phyloP scores from a whole-genome alignment of 2,329 filamentous ascomycete species.

The Elsinoe ampelina region DNA sequence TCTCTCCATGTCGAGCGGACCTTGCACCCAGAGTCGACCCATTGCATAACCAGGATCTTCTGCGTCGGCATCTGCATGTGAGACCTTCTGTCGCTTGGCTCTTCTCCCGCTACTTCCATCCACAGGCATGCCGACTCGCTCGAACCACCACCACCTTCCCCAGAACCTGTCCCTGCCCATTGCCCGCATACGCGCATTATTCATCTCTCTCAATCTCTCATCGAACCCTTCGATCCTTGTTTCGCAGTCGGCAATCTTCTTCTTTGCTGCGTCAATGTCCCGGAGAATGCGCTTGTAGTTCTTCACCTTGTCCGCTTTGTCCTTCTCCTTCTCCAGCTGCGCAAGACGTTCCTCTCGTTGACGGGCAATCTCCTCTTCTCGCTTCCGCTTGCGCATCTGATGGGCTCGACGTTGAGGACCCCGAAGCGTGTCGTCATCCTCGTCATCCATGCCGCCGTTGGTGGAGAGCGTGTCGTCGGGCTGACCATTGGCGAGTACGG shows the following conservation, averaged over 20 bases:
- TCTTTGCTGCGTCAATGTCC: conserved; percentile 81
- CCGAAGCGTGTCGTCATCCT: conserved; percentile 57
- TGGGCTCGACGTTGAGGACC: conserved; percentile 45
- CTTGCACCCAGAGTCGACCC: conserved; percentile 91
- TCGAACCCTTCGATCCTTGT: conserved; percentile 77
- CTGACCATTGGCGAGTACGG: conserved; percentile 15
- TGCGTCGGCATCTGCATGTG: neutral
- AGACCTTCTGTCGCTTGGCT: neutral
- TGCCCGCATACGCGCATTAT: conserved; percentile 81
- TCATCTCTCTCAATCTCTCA: conserved; percentile 85
- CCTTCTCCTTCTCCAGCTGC: conserved; percentile 51
- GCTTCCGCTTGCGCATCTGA: conserved; percentile 46
- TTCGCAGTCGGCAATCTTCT: conserved; percentile 70
- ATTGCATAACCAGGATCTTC: conserved; percentile 75
- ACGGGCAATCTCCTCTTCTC: conserved; percentile 52
- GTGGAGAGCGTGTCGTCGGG: conserved; percentile 45
- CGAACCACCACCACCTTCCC: conserved; percentile 99
- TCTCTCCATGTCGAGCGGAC: conserved; percentile 79
- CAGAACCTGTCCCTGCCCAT: conserved; percentile 94
- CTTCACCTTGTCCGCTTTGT: conserved; percentile 62
- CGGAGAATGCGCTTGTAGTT: conserved; percentile 80
- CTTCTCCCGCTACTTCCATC: conserved; percentile 59
- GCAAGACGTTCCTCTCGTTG: conserved; percentile 56
- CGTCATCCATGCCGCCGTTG: conserved; percentile 45
- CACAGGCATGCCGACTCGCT: conserved; percentile 96